Evolutionary conservation across 2,329 filamentous ascomycete genomes (phyloP).

Genomic region (Venturia carpophila): DNA sequence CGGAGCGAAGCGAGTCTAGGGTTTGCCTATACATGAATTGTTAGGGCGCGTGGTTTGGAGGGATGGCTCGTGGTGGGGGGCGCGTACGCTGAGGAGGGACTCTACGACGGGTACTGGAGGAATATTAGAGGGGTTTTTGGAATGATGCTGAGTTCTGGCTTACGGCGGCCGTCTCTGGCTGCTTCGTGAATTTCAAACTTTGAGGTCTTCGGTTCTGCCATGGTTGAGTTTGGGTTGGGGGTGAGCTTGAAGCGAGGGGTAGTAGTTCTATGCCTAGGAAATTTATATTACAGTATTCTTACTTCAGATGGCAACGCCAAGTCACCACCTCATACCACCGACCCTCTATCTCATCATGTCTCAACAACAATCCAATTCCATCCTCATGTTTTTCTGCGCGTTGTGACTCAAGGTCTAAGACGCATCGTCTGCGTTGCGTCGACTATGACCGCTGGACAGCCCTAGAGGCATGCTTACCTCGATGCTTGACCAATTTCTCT

Average conservation of each 20-base stretch:
- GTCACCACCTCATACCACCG: not conserved
- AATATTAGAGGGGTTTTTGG: conserved; percentile 17
- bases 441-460: too few species aligned
- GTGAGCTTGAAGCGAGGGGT: not conserved
- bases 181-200: conserved; percentile 84
- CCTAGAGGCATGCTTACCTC: too few species aligned
- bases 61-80: conserved; percentile 20
- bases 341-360: too few species aligned
- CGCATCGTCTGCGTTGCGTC: too few species aligned
- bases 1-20: conserved; percentile 64
- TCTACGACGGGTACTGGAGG: conserved; percentile 59
- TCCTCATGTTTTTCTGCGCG: too few species aligned
- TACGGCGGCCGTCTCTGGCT: conserved; percentile 76
- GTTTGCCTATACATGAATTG: conserved; percentile 51
- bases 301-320: not conserved
- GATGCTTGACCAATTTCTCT: too few species aligned
- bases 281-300: too few species aligned
- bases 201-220: not conserved
- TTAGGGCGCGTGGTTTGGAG: conserved; percentile 23
- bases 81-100: conserved; percentile 59
- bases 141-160: conserved; percentile 25
- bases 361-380: too few species aligned
- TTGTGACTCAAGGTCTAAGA: too few species aligned
- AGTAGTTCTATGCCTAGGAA: too few species aligned
- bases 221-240: conserved; percentile 7